phyloP scores from a whole-genome alignment of 1,139 yeast species.

The Saccharomyces uvarum region DNA sequence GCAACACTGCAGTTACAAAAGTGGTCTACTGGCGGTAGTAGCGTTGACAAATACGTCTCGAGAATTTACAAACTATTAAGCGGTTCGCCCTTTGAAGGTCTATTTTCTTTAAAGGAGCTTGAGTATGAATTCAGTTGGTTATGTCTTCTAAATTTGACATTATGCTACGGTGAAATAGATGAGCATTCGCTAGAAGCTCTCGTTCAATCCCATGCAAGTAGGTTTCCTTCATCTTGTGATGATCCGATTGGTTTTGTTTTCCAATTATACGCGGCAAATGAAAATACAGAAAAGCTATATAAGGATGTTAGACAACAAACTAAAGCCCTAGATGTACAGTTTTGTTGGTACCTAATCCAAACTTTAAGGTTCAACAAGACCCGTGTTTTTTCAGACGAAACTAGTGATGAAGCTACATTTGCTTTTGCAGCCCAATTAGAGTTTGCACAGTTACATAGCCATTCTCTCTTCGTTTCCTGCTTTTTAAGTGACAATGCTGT shows the following conservation, averaged over 20 bases:
- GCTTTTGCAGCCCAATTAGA: conserved; percentile 50
- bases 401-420: conserved; percentile 37
- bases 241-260: conserved; percentile 34
- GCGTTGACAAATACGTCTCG: conserved; percentile 35
- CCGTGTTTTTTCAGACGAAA: conserved; percentile 31
- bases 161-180: conserved; percentile 54
- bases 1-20: conserved; percentile 56
- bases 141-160: conserved; percentile 47
- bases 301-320: conserved; percentile 15
- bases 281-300: conserved; percentile 24
- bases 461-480: conserved; percentile 53
- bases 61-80: conserved; percentile 59
- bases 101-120: conserved; percentile 27
- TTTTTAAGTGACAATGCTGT: conserved; percentile 43
- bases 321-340: conserved; percentile 31
- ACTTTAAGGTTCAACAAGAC: conserved; percentile 32
- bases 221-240: conserved; percentile 28
- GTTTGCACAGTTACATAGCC: conserved; percentile 44
- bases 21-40: conserved; percentile 43
- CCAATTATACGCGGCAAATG: conserved; percentile 38
- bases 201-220: conserved; percentile 20
- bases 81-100: conserved; percentile 42
- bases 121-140: conserved; percentile 57
- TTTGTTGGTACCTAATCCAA: conserved; percentile 52
- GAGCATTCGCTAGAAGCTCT: conserved; percentile 34